These are phyloP conservation scores for Craterostigma plantagineum DNA, from an alignment of 257 asterid species.

Conservation along the genomic window DNA sequence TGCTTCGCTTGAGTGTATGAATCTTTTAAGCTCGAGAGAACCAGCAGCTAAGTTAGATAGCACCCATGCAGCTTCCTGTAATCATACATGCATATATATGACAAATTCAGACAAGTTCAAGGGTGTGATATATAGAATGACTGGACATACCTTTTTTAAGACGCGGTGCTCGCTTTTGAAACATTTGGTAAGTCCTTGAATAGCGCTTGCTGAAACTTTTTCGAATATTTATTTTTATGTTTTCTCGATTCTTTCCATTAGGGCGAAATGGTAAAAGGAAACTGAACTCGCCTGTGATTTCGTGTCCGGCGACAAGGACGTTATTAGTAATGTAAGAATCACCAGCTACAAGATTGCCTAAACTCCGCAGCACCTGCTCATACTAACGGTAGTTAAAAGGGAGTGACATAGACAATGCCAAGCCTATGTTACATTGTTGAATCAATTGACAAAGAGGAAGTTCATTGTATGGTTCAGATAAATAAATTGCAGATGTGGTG, in stretches of 20 bases:
- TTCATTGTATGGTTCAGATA: too few relatives aligned
- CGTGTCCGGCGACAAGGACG: slow-evolving; percentile 44
- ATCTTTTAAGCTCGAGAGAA: slow-evolving; percentile 55
- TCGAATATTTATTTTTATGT: too few relatives aligned
- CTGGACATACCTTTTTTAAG: slow-evolving; percentile 51
- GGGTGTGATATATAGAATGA: slow-evolving; percentile 1
- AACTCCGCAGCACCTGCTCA: slow-evolving; percentile 74
- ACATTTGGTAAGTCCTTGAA: slow-evolving; percentile 65
- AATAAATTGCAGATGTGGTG: too few relatives aligned
- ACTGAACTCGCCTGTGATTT: slow-evolving; percentile 44
- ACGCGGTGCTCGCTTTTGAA: slow-evolving; percentile 71
- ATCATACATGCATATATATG: slow-evolving; percentile 45
- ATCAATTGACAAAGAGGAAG: too few relatives aligned
- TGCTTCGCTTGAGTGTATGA: slow-evolving; percentile 70
- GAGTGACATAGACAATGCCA: too few relatives aligned
- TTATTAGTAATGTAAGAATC: slow-evolving; percentile 37
- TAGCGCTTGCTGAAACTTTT: slow-evolving; percentile 27
- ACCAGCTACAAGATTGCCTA: slow-evolving; percentile 93
- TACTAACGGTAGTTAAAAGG: not conserved
- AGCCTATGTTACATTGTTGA: too few relatives aligned
- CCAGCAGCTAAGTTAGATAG: slow-evolving; percentile 84
- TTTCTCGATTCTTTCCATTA: slow-evolving; percentile 16
- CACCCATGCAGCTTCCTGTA: slow-evolving; percentile 98
- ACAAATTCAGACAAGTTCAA: slow-evolving; percentile 17
- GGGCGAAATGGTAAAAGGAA: too few relatives aligned